Evolutionary conservation across 1,139 yeast genomes (phyloP).

Genomic region (Meyerozyma smithsonii): DNA sequence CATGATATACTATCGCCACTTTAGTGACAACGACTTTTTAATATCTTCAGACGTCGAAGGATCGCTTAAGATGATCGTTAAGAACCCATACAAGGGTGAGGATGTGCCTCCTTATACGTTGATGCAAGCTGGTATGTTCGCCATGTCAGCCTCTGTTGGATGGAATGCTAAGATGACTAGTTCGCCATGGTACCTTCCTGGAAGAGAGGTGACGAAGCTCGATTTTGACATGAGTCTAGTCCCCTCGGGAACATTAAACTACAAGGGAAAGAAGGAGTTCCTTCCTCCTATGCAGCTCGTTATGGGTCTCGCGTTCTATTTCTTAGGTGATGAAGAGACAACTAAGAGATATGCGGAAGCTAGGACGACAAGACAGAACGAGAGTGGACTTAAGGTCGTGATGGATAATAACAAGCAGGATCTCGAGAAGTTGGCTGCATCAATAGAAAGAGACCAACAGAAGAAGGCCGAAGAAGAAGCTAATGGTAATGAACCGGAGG

Average conservation of each 20-base stretch:
- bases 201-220: slow-evolving; percentile 60
- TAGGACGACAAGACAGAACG: slow-evolving; percentile 37
- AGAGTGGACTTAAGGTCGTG: slow-evolving; percentile 41
- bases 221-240: slow-evolving; percentile 63
- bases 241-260: slow-evolving; percentile 58
- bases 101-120: slow-evolving; percentile 79
- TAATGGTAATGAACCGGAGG: slow-evolving; percentile 10
- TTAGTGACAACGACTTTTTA: slow-evolving; percentile 65
- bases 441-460: slow-evolving; percentile 10
- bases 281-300: slow-evolving; percentile 81
- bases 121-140: slow-evolving; percentile 83
- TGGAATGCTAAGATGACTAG: slow-evolving; percentile 84
- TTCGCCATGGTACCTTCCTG: slow-evolving; percentile 80
- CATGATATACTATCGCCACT: slow-evolving; percentile 72
- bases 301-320: slow-evolving; percentile 84
- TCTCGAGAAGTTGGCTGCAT: slow-evolving; percentile 17
- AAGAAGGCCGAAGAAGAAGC: slow-evolving; percentile 5
- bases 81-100: slow-evolving; percentile 61
- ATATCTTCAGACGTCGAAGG: slow-evolving; percentile 76
- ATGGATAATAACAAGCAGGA: slow-evolving; percentile 31
- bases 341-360: slow-evolving; percentile 34
- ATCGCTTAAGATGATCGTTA: slow-evolving; percentile 70
- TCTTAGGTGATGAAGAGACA: slow-evolving; percentile 61
- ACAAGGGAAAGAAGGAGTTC: slow-evolving; percentile 52
- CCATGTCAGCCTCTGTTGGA: slow-evolving; percentile 78